A percentile compares a stretch with the other conserved stretches of the same genome.
phyloP scores from a whole-genome alignment of 1,284 basidiomycete species.

The Afroboletus lepidellus region DNA sequence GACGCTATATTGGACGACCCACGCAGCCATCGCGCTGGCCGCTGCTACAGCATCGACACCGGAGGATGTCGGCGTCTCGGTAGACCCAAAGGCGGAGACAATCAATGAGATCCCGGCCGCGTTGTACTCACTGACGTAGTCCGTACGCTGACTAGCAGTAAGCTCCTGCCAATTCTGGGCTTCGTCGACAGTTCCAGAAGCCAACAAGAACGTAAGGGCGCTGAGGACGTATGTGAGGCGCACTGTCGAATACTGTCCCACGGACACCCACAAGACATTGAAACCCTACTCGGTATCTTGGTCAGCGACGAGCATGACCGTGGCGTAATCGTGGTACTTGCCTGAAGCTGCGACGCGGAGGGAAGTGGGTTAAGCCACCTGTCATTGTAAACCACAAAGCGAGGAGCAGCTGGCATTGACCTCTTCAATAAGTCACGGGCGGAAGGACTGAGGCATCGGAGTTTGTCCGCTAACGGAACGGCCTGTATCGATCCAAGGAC shows the following conservation, averaged over 20 bases:
- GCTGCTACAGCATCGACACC: conserved; percentile 39
- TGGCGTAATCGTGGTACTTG: conserved; percentile 17
- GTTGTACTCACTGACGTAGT: conserved; percentile 42
- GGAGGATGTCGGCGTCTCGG: conserved; percentile 40
- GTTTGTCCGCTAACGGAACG: conserved; percentile 20
- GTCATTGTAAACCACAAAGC: conserved; percentile 53
- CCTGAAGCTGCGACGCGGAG: conserved; percentile 40
- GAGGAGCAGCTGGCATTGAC: conserved; percentile 45
- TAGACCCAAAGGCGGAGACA: conserved; percentile 49
- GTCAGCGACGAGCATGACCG: conserved; percentile 2
- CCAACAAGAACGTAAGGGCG: conserved; percentile 44
- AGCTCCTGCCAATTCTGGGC: conserved; percentile 40
- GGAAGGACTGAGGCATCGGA: conserved; percentile 19
- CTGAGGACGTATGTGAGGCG: too few relatives aligned
- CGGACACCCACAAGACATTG: too few relatives aligned
- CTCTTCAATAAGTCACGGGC: conserved; percentile 42
- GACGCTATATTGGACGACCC: conserved; percentile 46
- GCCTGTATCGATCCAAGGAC: conserved; percentile 14
- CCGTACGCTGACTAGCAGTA: conserved; percentile 32
- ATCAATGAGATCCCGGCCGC: conserved; percentile 48
- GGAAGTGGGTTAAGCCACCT: conserved; percentile 42
- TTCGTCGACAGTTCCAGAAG: conserved; percentile 43
- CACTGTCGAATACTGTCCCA: too few relatives aligned
- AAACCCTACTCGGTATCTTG: conserved; percentile 26
- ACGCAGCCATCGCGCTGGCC: conserved; percentile 48